Evolutionary conservation across 2,329 filamentous ascomycete species (phyloP).

Genomic region (Pestalotiopsis sp.): DNA sequence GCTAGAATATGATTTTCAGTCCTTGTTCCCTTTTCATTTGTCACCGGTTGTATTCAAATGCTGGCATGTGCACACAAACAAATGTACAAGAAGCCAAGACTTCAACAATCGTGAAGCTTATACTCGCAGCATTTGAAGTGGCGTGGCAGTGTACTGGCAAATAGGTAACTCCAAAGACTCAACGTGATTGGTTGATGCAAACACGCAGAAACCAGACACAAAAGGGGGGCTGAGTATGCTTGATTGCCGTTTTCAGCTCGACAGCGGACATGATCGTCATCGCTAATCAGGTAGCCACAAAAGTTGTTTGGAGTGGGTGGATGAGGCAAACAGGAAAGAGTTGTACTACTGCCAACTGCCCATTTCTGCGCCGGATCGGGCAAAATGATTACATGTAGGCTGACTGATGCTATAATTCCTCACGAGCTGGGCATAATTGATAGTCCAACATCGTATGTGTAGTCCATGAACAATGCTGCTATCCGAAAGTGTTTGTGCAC

Average conservation of each 20-base stretch:
- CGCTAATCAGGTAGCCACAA: neutral
- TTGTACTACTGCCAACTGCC: neutral
- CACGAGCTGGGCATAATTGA: neutral
- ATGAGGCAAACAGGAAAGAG: neutral
- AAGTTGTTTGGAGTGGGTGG: neutral
- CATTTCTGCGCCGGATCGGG: no score
- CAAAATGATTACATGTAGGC: neutral
- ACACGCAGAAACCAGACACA: neutral
- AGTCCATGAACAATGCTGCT: neutral
- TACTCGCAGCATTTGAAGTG: no score
- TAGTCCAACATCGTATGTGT: neutral
- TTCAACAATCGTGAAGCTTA: no score
- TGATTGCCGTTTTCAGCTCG: neutral
- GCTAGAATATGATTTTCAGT: no score
- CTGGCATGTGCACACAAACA: no score
- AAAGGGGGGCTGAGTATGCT: neutral
- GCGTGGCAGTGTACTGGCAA: no score
- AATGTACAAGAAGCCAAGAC: no score
- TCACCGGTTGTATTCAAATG: no score
- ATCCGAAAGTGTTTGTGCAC: neutral
- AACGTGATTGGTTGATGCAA: no score
- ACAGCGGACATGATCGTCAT: neutral
- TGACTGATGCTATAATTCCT: neutral
- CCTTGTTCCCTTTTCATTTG: no score
- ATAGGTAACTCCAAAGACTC: no score